phyloP scores from a whole-genome alignment of 2,329 filamentous ascomycete genomes.

The Hypoxylon sp. region DNA sequence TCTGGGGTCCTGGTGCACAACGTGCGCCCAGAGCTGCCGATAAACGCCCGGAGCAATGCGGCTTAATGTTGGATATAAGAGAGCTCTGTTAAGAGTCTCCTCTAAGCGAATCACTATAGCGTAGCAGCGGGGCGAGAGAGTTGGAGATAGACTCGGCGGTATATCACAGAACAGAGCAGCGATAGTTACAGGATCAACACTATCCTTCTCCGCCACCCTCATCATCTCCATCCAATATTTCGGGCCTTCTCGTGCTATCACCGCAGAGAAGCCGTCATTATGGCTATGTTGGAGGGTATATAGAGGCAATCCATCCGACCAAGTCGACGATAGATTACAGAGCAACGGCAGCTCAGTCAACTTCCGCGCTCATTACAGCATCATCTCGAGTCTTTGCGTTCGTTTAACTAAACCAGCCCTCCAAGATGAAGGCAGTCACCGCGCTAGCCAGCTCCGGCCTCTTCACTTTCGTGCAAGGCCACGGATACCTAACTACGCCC shows the following conservation, averaged over 20 bases:
- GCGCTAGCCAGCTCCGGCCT: slow-evolving; percentile 30
- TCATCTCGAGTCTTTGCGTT: slow-evolving; percentile 21
- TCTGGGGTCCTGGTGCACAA: slow-evolving; percentile 33
- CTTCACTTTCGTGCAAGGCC: slow-evolving; percentile 52
- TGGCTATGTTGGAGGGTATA: slow-evolving; percentile 25
- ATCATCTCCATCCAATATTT: slow-evolving; percentile 25
- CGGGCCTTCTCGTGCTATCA: slow-evolving; percentile 35
- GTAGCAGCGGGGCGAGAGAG: slow-evolving; percentile 24
- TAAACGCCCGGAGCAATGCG: slow-evolving; percentile 40
- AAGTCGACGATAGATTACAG: slow-evolving; percentile 21
- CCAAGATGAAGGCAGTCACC: slow-evolving; percentile 39
- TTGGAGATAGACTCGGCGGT: slow-evolving; percentile 37
- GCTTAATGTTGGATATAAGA: slow-evolving; percentile 34
- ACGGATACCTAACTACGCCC: slow-evolving; percentile 63
- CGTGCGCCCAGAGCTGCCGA: slow-evolving; percentile 34
- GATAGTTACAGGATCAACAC: slow-evolving; percentile 21
- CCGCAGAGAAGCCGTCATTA: slow-evolving; percentile 26
- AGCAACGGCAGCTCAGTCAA: slow-evolving; percentile 18
- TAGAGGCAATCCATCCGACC: slow-evolving; percentile 19
- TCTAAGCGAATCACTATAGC: slow-evolving; percentile 19
- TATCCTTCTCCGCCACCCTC: slow-evolving; percentile 16
- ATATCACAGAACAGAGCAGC: slow-evolving; percentile 22
- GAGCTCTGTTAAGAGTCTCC: slow-evolving; percentile 10
- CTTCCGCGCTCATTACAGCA: slow-evolving; percentile 4
- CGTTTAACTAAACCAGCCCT: not conserved